Base-by-base conservation (phyloP, 2,329 filamentous ascomycete species). In the Coniochaeta pulveracea region DNA sequence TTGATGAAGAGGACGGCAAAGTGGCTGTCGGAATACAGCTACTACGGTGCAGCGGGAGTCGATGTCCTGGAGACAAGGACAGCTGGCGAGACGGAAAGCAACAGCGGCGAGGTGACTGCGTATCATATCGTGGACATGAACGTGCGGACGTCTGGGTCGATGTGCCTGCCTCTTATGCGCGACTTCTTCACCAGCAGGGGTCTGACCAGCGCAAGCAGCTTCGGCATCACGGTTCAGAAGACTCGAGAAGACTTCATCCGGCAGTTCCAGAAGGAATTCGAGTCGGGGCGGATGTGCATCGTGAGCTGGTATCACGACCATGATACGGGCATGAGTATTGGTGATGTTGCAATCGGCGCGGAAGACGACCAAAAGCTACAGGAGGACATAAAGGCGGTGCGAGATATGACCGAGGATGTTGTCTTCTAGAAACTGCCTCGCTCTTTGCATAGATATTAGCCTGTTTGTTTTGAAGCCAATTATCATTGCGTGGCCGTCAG, bases 101-200 rank as follows among this genome's bases (percentile, higher is more conserved):
- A 35, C 15, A 35, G 19, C 1, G 38, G 39, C 18, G 38, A 39
- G 5, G 17, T 24, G 16, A 42, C 36, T 5, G n/a, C 26, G 34
- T 44, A 43, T 18, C 42, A 52, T 12, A 41, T 54, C n/a, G 52
- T 54, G 14, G 52, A 55, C 18, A 43, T 56, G 32, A 57, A 57
- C 28, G 45, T 51, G n/a, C 41, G 52, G 8, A 54, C 50, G 6
- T 52, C 50, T 11, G 54, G 50, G 3, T 51, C 47, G 1, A 34
- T 51, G n/a, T 45, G 42, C 18, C 34, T 56, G 16, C 49, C 51
- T 10, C 34, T 56, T 28, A 33, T 56, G 26, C 36, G 36, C n/a
- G 40, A 37, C 3, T 48, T 52, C 31, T 56, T 56, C 30, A 47
- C 39, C 2, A 40, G 38, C 9, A 39, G 48, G 6, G 46, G 47